Base-by-base conservation (phyloP, 768 basidiomycete species). In the Pleurotus salmoneostramineus region DNA sequence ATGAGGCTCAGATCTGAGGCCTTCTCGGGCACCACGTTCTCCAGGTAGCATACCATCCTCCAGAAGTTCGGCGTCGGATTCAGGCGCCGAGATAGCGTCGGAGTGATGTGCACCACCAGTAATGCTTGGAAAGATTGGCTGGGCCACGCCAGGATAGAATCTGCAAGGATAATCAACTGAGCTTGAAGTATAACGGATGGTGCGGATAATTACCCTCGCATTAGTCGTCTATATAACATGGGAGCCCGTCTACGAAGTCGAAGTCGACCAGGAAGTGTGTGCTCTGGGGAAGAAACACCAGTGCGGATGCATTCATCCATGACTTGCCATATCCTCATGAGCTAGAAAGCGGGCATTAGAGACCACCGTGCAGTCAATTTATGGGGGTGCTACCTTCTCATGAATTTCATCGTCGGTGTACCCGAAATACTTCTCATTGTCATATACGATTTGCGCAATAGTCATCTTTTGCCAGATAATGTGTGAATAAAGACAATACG, bases 291-390 rank as follows among this genome's bases (percentile, higher is more conserved):
- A 2, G 91, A 87, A 6, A 98, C 94, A 15, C 95, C 95, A 2
- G 82, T 80, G 44, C 78, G 88, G 60, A 97, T 98, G 69, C 92
- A 95, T 57, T 87, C 83, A 66, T 96, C 93, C 95, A 97, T 97
- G 4, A 94, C 92, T 56, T 75, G 66, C 94, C 94, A 96, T 48
- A 95, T 93, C 31, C 83, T 82, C 79, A 85, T 76, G 56, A 82
- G 62, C 92, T 79, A 75, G 47, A 58, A 56, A 48, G 11, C 57
- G 27, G 44, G 37, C 50, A 54, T 6, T 15, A 17, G 17, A 17
- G 8, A 14, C 17, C n/a, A 45, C 8, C 17, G 44, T 14, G 15
- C 3, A 45, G 12, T 15, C 37, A 10, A 10, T 15, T 6, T n/a
- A 5, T 6, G 15, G 6, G 15, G 12, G 12, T 14, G 10, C 44